Percentiles rank a stretch among this genome's conserved stretches.
phyloP scores from a whole-genome alignment of 176 grass and related monocot genomes.

The Ensete ventricosum region DNA sequence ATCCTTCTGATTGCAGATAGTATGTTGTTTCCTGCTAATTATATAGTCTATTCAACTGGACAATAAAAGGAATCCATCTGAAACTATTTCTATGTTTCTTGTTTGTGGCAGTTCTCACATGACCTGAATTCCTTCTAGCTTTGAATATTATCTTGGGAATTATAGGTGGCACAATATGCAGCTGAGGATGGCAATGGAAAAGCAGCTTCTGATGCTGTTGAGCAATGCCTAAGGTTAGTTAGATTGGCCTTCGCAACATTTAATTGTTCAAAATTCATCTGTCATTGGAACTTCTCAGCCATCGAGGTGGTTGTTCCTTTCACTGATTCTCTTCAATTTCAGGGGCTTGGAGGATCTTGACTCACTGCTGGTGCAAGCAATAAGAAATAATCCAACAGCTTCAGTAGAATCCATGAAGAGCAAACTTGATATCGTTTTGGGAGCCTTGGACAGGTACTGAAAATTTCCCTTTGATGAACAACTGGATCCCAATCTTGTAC shows the following conservation, averaged over 20 bases:
- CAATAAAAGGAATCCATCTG: background rate
- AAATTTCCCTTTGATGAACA: background rate
- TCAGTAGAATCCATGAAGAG: constrained; percentile 73
- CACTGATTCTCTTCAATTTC: constrained; percentile 20
- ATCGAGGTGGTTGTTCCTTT: background rate
- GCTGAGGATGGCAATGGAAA: constrained; percentile 66
- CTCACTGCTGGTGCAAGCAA: constrained; percentile 53
- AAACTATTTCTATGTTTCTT: background rate
- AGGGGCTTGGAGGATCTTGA: constrained; percentile 92
- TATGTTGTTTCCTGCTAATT: background rate
- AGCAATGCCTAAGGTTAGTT: constrained; percentile 65
- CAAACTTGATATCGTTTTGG: constrained; percentile 60
- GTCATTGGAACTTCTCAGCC: no score
- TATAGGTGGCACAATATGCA: constrained; percentile 94
- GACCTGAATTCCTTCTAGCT: constrained; percentile 11
- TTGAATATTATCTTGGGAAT: constrained; percentile 16
- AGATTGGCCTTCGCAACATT: background rate
- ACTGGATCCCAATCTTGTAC: background rate
- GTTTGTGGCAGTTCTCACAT: background rate
- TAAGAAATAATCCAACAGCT: constrained; percentile 58
- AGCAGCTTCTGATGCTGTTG: constrained; percentile 71
- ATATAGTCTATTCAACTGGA: background rate
- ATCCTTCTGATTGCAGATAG: background rate
- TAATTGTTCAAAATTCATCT: no score
- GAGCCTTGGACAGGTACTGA: constrained; percentile 68